A percentile compares a stretch with the other conserved stretches of the same genome.
Evolutionary conservation across 495 filamentous ascomycete species (phyloP).

Genomic region (Bryoglossum gracile): DNA sequence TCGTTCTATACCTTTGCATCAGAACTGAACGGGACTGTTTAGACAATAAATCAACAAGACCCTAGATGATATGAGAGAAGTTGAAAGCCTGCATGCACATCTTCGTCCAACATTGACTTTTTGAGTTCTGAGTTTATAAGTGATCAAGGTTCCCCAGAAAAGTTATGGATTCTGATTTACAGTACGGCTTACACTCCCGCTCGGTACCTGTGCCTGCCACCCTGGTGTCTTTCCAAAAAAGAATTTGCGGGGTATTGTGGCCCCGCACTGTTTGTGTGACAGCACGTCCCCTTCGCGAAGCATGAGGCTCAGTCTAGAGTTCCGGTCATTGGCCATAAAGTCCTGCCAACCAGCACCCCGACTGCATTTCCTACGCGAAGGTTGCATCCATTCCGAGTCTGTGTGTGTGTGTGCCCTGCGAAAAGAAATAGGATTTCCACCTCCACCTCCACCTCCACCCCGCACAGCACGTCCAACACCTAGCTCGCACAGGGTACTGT

Average conservation of each 20-base stretch:
- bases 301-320: not conserved
- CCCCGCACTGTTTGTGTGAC: not conserved
- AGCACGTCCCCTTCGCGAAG: not conserved
- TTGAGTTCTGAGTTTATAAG: too few relatives aligned
- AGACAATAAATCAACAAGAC: not conserved
- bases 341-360: too few relatives aligned
- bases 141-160: too few relatives aligned
- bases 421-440: not conserved
- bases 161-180: too few relatives aligned
- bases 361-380: too few relatives aligned
- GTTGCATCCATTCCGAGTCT: too few relatives aligned
- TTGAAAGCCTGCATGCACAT: not conserved
- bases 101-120: not conserved
- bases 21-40: not conserved
- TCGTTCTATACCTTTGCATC: constrained; percentile 3
- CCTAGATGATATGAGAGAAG: not conserved
- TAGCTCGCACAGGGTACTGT: too few relatives aligned
- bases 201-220: not conserved
- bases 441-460: not conserved
- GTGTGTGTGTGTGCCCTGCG: too few relatives aligned
- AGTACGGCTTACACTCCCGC: not conserved
- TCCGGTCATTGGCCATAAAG: not conserved
- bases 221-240: not conserved
- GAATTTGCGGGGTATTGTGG: not conserved
- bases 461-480: too few relatives aligned